Conservation (phyloP, 345 rosid genomes). For the Hirschfeldia incana region DNA sequence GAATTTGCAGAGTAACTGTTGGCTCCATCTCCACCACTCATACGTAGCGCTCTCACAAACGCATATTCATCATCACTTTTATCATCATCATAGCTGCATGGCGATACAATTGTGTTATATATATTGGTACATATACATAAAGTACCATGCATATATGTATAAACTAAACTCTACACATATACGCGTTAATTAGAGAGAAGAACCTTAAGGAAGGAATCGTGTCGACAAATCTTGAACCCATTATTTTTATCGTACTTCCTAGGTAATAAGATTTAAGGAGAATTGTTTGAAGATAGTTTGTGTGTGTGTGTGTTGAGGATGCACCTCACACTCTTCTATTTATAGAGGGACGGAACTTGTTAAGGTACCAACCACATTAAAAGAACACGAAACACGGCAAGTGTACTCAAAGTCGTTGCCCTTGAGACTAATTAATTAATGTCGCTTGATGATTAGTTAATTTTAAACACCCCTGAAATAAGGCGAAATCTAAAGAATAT, state of each 20-base stretch:
- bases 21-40: constrained; percentile 41
- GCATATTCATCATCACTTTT: constrained; percentile 14
- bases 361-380: neutral
- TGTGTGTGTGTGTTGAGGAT: neutral
- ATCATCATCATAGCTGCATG: constrained; percentile 14
- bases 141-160: neutral
- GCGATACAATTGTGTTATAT: neutral
- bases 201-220: constrained; percentile 35
- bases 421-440: neutral
- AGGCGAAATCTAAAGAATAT: neutral
- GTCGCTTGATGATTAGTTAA: neutral
- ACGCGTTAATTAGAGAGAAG: constrained; percentile 8
- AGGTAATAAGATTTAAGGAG: neutral
- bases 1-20: constrained; percentile 36
- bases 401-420: neutral
- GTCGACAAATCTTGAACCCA: constrained; percentile 21
- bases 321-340: neutral
- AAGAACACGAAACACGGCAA: neutral
- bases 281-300: neutral
- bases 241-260: neutral
- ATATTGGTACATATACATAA: neutral
- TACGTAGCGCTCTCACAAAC: constrained; percentile 35
- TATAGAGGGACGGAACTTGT: neutral
- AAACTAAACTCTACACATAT: neutral
- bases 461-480: neutral